These are phyloP conservation scores for Candida cerambycidarum DNA, from an alignment of 805 yeast genomes.

Conservation along the genomic window DNA sequence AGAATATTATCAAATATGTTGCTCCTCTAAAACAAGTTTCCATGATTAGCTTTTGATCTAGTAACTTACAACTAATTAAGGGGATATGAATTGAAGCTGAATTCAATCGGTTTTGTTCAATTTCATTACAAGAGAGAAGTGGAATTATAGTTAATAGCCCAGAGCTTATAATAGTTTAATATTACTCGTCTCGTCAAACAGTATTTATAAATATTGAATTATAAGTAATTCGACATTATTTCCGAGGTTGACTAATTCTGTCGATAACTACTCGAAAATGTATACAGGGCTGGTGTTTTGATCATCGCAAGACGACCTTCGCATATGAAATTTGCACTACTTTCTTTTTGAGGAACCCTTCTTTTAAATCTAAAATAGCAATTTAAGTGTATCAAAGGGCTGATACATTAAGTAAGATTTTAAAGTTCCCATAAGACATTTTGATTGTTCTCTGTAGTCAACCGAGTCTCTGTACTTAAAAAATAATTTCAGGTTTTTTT, in stretches of 20 bases:
- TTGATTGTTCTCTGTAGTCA: conserved; percentile 1
- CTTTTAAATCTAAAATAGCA: conserved; percentile 3
- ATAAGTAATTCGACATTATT: not conserved
- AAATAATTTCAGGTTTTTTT: not conserved
- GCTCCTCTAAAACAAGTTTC: not conserved
- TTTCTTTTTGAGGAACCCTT: conserved; percentile 5
- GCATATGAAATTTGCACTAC: conserved; percentile 3
- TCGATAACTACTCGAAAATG: not conserved
- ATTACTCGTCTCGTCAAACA: not conserved
- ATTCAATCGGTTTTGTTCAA: not conserved
- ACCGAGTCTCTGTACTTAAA: not conserved
- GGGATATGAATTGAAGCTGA: no score
- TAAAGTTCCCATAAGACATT: not conserved
- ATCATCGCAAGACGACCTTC: not conserved
- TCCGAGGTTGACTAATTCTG: not conserved
- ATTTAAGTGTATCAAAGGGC: conserved; percentile 3
- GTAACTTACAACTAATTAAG: no score
- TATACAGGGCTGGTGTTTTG: conserved; percentile 5
- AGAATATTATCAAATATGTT: not conserved
- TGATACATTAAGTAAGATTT: not conserved
- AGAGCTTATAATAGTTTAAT: not conserved
- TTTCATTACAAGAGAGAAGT: not conserved
- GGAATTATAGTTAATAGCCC: not conserved
- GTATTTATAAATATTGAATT: not conserved
- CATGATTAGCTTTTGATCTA: no score